Evolutionary conservation across 2,329 filamentous ascomycete species (phyloP).

Genomic region (Sordariomycetes sp.): DNA sequence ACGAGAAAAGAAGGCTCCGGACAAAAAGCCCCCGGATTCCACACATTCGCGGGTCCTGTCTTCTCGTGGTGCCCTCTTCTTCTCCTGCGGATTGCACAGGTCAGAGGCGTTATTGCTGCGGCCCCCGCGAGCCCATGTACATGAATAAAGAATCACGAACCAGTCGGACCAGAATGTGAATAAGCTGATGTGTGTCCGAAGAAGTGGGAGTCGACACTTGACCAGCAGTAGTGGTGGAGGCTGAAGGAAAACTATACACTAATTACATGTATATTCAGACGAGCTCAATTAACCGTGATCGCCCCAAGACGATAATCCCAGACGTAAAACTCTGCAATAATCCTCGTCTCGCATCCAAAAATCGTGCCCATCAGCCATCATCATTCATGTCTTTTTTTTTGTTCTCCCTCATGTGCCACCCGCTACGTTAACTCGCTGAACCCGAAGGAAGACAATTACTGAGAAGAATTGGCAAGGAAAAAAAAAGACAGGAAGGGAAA

Average conservation of each 20-base stretch:
- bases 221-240: not conserved
- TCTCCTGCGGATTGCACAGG: not conserved
- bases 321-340: not conserved
- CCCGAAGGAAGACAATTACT: not conserved
- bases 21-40: not conserved
- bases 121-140: not conserved
- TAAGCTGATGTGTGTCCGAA: not conserved
- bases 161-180: not conserved
- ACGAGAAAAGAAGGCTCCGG: not conserved
- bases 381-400: not conserved
- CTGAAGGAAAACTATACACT: not conserved
- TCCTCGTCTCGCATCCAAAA: not conserved
- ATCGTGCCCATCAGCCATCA: not conserved
- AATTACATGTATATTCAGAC: not conserved
- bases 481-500: not conserved
- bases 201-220: too few species aligned
- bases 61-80: too few species aligned
- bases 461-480: not conserved
- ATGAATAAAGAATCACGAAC: not conserved
- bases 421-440: not conserved
- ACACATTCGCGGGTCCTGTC: too few species aligned
- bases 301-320: not conserved
- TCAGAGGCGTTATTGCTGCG: not conserved
- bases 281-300: not conserved
- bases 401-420: not conserved